phyloP scores from a whole-genome alignment of 371 early-diverging fungal genomes.

The Blakeslea trispora region DNA sequence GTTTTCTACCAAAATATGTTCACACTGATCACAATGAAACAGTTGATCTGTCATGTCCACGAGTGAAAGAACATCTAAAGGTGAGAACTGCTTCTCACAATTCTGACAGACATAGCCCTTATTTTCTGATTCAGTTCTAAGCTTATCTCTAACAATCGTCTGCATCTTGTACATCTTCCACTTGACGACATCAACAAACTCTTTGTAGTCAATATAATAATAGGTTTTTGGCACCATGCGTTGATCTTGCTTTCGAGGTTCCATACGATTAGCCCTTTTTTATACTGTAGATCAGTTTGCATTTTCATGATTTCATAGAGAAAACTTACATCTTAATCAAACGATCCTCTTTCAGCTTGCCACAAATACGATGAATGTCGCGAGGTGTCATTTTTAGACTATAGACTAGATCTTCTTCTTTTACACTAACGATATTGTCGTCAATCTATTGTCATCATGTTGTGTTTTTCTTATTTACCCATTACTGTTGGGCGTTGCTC shows the following conservation, averaged over 20 bases:
- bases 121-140: slow-evolving; percentile 74
- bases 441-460: background rate
- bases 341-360: slow-evolving; percentile 74
- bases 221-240: slow-evolving; percentile 71
- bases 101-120: slow-evolving; percentile 71
- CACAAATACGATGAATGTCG: slow-evolving; percentile 82
- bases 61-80: slow-evolving; percentile 60
- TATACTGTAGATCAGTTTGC: no score
- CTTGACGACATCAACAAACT: slow-evolving; percentile 91
- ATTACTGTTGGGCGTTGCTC: slow-evolving; percentile 46
- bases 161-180: slow-evolving; percentile 89
- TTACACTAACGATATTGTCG: slow-evolving; percentile 27
- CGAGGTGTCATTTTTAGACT: slow-evolving; percentile 67
- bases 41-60: slow-evolving; percentile 49
- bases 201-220: slow-evolving; percentile 90
- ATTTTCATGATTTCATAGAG: no score
- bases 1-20: slow-evolving; percentile 63
- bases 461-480: slow-evolving; percentile 29
- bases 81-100: slow-evolving; percentile 57
- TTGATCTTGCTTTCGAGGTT: slow-evolving; percentile 67
- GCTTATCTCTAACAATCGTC: slow-evolving; percentile 65
- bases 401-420: slow-evolving; percentile 80
- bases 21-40: slow-evolving; percentile 67
- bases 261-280: slow-evolving; percentile 58
- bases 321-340: slow-evolving; percentile 68